Evolutionary conservation across 768 basidiomycete genomes (phyloP).

Genomic region (Leccinum barrowsii): DNA sequence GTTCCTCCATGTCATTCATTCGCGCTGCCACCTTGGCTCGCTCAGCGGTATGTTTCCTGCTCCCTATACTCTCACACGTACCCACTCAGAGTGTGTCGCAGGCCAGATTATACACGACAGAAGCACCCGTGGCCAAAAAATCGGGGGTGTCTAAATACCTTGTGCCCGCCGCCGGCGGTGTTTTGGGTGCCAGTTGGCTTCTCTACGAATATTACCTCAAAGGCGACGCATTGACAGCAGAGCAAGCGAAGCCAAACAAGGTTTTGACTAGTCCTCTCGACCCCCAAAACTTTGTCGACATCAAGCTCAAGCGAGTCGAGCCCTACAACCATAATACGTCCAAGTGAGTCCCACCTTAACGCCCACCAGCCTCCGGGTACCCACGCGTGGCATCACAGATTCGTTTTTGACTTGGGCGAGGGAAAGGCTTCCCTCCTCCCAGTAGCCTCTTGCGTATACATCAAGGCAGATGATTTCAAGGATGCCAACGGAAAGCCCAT

Average conservation of each 20-base stretch:
- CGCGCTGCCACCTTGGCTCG: conserved; percentile 38
- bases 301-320: conserved; percentile 75
- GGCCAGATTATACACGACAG: conserved; percentile 48
- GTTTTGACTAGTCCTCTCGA: conserved; percentile 66
- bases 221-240: conserved; percentile 10
- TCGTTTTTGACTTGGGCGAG: conserved; percentile 77
- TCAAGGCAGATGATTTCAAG: conserved; percentile 69
- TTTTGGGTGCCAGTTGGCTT: conserved; percentile 37
- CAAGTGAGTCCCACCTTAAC: conserved; percentile 42
- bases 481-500: conserved; percentile 84
- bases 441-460: conserved; percentile 72
- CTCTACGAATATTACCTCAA: conserved; percentile 49
- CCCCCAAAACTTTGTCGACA: conserved; percentile 70
- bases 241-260: conserved; percentile 38
- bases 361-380: neutral
- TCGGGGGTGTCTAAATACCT: conserved; percentile 49
- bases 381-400: conserved; percentile 39
- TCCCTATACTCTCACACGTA: neutral
- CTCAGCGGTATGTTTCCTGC: conserved; percentile 34
- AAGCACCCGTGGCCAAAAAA: conserved; percentile 41
- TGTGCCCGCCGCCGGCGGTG: conserved; percentile 33
- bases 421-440: conserved; percentile 76
- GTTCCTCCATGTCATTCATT: conserved; percentile 42
- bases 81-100: conserved; percentile 9
- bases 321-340: conserved; percentile 96